Evolutionary conservation across 495 filamentous ascomycete species (phyloP), one percentile per base, ranked within the genome.

Genomic region (Eremomyces bilateralis): DNA sequence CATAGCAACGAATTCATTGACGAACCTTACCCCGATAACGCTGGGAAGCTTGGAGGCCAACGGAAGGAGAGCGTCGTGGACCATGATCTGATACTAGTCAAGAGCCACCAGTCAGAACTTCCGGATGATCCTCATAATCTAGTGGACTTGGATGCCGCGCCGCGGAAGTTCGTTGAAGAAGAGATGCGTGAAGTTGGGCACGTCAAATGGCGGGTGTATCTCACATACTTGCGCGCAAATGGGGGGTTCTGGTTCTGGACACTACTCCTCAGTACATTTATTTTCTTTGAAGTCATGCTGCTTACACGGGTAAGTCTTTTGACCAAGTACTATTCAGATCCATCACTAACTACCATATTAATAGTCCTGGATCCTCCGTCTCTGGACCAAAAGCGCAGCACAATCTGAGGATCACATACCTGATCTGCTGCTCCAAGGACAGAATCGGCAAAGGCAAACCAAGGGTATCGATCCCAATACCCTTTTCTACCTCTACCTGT

Each of bases 121-220:
- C n/a, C n/a, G n/a, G n/a, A n/a, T n/a, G n/a, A n/a, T n/a, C n/a
- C n/a, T n/a, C n/a, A n/a, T n/a, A n/a, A n/a, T n/a, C n/a, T n/a
- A n/a, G n/a, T n/a, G n/a, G n/a, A n/a, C n/a, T n/a, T n/a, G n/a
- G n/a, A n/a, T n/a, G n/a, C n/a, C n/a, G n/a, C n/a, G n/a, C 60
- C 70, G 3, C 78, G 70, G 44, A 67, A 69, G 44, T 85, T 84
- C 39, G 64, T 76, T 27, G 70, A 79, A 42, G 78, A 81, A 1
- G 80, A 90, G 44, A 62, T 55, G 15, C 57, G 69, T 39, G 74
- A 80, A 41, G 57, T 59, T 20, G 80, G 80, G 2, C 56, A 64
- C 10, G 64, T 90, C 15, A 68, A 65, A 34, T 54, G 58, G 8
- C 47, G 50, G 1, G 60, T 85, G 4, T 90, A 84, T 36, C 45